Base-by-base conservation (phyloP, 2,329 filamentous ascomycete genomes). In the Gyromitra esculenta region DNA sequence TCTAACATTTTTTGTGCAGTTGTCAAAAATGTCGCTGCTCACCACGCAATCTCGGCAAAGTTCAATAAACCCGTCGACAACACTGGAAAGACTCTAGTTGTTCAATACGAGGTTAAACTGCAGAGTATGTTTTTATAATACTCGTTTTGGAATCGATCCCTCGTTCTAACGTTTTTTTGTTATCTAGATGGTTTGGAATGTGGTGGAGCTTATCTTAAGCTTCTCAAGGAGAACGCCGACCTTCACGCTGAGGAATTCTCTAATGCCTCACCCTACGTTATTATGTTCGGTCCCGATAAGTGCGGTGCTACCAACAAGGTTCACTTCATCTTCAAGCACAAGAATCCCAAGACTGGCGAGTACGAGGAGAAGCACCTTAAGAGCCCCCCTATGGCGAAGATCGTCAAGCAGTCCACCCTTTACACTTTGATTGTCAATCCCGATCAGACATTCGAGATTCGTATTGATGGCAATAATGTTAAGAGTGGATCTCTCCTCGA, bases 201-300 rank as follows among this genome's bases (percentile, higher is more conserved):
- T 84, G 96, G 96, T 88, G 96, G 96, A 85, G 96, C 96, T 81
- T 99, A 99, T 88, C 88, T 99, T 88, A 99, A 99, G 91, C 92
- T 99, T 81, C 92, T 99, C 81, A 92, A 96, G 82, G 94, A 99
- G 84, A 98, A 96, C 89, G 94, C 95, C 88, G 92, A 93, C 84
- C 93, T 99, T 82, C 93, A 97, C 87, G 90, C 93, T 82, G 95
- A 98, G 80, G 96, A 99, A 87, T 99, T 99, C 88, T 93, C 92
- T 85, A 98, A 99, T 86, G 90, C 91, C 78, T 97, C 95, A 56
- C 96, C 96, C 63, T 99, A 99, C 84, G 92, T 99, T 81, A 97
- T 99, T 89, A 99, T 99, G 96, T 99, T 99, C 84, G 96, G 96
- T 81, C 96, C 96, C 82, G 96, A 99, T 88, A 98, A 98, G 91